Conservation (phyloP, 768 basidiomycete genomes). For the Panaeolus cyanescens region DNA sequence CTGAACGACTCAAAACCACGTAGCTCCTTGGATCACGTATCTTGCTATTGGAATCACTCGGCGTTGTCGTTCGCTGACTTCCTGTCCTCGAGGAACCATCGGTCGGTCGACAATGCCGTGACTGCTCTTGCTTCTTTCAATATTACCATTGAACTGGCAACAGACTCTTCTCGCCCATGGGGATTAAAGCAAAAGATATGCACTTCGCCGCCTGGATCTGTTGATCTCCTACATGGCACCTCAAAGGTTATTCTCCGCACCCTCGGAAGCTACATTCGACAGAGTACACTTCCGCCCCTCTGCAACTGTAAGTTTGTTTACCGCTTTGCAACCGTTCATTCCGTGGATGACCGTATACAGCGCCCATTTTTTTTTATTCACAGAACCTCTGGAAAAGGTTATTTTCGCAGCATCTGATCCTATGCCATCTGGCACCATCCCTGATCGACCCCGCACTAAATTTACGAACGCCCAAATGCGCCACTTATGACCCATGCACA, state of each 20-base stretch:
- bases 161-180: background rate
- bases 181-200: background rate
- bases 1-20: background rate
- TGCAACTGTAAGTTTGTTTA: background rate
- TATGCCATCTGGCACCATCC: background rate
- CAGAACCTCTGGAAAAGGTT: background rate
- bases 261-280: background rate
- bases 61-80: background rate
- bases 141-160: background rate
- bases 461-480: background rate
- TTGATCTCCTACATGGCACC: background rate
- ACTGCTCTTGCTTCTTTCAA: background rate
- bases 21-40: constrained; percentile 15
- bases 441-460: constrained; percentile 1
- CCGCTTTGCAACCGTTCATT: background rate
- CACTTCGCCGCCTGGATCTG: background rate
- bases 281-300: background rate
- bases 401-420: background rate
- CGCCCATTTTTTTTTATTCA: background rate
- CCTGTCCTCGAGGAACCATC: constrained; percentile 2
- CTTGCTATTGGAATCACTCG: background rate
- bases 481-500: background rate
- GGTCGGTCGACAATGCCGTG: background rate
- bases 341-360: background rate
- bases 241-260: background rate